A percentile compares a stretch with the other conserved stretches of the same genome.
Evolutionary conservation across 345 rosid genomes (phyloP).

Genomic region (Rhizophora mangle): DNA sequence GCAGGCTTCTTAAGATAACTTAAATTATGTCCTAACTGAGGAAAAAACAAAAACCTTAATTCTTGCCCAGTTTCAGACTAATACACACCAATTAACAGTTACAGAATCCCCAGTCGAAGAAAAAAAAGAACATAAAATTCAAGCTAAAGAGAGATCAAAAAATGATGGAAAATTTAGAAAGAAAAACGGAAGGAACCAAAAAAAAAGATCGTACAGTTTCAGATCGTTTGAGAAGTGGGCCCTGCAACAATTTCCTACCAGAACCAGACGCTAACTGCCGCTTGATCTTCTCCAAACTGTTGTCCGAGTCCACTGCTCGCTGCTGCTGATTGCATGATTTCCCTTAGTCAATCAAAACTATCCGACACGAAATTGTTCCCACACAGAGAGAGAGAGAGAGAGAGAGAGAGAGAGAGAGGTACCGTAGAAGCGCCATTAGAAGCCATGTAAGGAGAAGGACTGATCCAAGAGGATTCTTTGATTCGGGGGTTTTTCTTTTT

Average conservation of each 20-base stretch:
- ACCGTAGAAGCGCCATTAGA: conserved; percentile 90
- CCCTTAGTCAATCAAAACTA: no score
- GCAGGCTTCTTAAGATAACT: no score
- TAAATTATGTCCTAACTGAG: no score
- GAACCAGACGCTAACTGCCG: conserved; percentile 94
- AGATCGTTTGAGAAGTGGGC: conserved; percentile 98
- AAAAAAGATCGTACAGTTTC: conserved; percentile 58
- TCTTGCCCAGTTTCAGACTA: no score
- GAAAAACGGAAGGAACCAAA: background rate
- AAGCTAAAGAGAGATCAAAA: no score
- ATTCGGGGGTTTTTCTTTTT: no score
- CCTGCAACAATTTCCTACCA: conserved; percentile 82
- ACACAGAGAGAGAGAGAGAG: conserved; percentile 1
- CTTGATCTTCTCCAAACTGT: conserved; percentile 94
- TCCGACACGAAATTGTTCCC: background rate
- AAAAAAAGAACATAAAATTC: no score
- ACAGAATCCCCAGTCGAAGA: no score
- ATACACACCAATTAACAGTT: no score
- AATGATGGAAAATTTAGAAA: background rate
- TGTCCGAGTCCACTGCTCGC: conserved; percentile 57
- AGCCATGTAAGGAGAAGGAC: conserved; percentile 45
- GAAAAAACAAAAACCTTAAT: no score
- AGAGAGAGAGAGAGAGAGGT: background rate
- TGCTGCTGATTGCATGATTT: conserved; percentile 25
- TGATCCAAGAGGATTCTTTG: no score